Evolutionary conservation across 2,329 filamentous ascomycete genomes (phyloP).

Genomic region (Microsporum canis): DNA sequence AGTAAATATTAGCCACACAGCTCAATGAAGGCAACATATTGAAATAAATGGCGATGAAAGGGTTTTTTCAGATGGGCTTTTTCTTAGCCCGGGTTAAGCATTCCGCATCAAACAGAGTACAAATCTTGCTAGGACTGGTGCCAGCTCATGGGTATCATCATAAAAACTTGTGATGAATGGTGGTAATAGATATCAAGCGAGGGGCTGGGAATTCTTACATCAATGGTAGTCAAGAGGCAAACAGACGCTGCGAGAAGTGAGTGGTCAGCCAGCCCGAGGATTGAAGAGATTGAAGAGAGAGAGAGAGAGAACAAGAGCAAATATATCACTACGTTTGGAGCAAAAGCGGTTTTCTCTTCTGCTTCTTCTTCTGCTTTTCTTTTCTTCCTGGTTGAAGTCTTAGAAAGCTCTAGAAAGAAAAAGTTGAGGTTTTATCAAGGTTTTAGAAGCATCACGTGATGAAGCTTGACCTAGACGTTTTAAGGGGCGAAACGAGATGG

Average conservation of each 20-base stretch:
- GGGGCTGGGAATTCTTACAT: slow-evolving; percentile 5
- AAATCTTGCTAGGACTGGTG: slow-evolving; percentile 56
- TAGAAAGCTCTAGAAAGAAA: slow-evolving; percentile 17
- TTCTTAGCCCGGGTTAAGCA: neutral
- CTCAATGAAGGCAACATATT: neutral
- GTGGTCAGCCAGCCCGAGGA: neutral
- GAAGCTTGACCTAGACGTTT: neutral
- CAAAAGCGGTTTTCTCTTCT: neutral
- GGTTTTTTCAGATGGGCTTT: neutral
- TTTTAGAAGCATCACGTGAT: neutral
- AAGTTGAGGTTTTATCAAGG: neutral
- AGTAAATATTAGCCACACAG: neutral
- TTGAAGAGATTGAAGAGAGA: neutral
- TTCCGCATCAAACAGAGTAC: slow-evolving; percentile 41
- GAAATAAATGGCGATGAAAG: neutral
- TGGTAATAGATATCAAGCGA: neutral
- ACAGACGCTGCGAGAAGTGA: neutral
- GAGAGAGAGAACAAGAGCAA: slow-evolving; percentile 8
- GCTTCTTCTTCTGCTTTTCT: neutral
- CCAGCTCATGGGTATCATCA: slow-evolving; percentile 53
- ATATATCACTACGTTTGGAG: slow-evolving; percentile 1
- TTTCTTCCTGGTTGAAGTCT: slow-evolving; percentile 1
- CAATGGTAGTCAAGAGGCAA: neutral
- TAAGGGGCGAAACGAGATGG: neutral
- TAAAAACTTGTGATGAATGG: slow-evolving; percentile 13